Conservation (phyloP, 1,284 basidiomycete species). For the Fomitopsis pinicola region DNA sequence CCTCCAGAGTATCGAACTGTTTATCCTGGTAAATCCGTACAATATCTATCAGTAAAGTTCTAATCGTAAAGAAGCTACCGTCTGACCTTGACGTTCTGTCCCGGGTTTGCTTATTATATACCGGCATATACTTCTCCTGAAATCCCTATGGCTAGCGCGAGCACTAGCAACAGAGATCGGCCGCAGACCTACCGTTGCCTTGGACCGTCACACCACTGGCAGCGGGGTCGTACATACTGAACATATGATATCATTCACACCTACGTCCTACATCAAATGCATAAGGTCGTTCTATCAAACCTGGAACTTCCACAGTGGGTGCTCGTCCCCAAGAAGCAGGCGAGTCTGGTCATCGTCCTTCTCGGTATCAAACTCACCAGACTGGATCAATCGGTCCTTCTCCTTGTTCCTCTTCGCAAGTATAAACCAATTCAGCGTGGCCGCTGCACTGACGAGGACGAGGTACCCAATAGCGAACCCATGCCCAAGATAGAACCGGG, state of each 20-base stretch:
- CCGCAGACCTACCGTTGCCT: too few species aligned
- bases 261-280: not conserved
- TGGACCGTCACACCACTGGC: too few species aligned
- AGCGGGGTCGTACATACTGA: not conserved
- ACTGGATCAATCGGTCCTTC: slow-evolving; percentile 5
- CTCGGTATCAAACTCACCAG: not conserved
- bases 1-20: too few species aligned
- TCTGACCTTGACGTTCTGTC: too few species aligned
- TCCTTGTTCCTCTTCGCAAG: slow-evolving; percentile 7
- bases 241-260: not conserved
- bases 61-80: too few species aligned
- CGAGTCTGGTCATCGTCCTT: slow-evolving; percentile 4
- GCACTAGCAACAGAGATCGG: too few species aligned
- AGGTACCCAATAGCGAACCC: slow-evolving; percentile 9
- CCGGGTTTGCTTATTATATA: too few species aligned
- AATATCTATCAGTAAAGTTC: too few species aligned
- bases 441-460: not conserved
- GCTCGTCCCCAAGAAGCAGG: slow-evolving; percentile 6
- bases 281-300: not conserved
- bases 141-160: too few species aligned
- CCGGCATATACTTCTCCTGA: too few species aligned
- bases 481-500: slow-evolving; percentile 9
- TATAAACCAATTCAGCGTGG: slow-evolving; percentile 7
- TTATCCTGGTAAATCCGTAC: not conserved
- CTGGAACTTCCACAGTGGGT: slow-evolving; percentile 10